Base-by-base conservation (phyloP, 495 filamentous ascomycete species). In the Podospora pseudopauciseta region DNA sequence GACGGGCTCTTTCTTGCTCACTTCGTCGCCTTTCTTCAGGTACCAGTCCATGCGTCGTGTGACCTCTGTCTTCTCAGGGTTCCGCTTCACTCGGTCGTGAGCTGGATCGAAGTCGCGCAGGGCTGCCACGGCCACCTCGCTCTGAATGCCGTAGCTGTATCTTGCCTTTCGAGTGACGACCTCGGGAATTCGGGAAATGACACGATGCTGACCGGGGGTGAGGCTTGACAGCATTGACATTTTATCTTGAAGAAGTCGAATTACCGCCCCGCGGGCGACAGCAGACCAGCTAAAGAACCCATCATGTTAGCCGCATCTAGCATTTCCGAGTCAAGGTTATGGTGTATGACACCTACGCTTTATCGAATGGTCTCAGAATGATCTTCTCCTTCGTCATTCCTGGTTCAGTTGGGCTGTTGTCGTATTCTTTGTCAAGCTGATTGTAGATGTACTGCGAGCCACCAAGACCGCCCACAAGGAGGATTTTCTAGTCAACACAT, bases 381-480 rank as follows among this genome's bases (percentile, higher is more conserved):
- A 11, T 16, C 13, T 49, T 49, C 2, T 49, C 39, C 9, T 49
- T 49, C 9, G 39, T 5, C 9, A 11, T 49, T 49, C 9, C 39
- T 15, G 30, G 5, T 27, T 16, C n/a, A 5, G 67, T 60, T 2
- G 62, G 34, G 5, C 2, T 20, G 5, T 59, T 62, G 32, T 28
- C 26, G 20, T 70, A 20, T 55, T 65, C 23, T 54, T 62, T 63
- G 49, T 63, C 63, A 32, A 76, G 66, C 11, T 54, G 53, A 0
- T 70, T 65, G 54, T 70, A 69, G 5, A 77, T 65, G 60, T 74
- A 77, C 13, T 60, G 67, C 18, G 71, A 74, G 5, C 61, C 49
- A 2, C 75, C 73, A 3, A 77, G 68, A 7, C 75, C 73, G 7
- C 75, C 75, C 2, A 75, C 75, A 4, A 75, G 71, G 19, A 77